Percentiles rank a stretch among this genome's conserved stretches.
Evolutionary conservation across 2,329 filamentous ascomycete genomes (phyloP).

Genomic region (Ascochyta koolunga): DNA sequence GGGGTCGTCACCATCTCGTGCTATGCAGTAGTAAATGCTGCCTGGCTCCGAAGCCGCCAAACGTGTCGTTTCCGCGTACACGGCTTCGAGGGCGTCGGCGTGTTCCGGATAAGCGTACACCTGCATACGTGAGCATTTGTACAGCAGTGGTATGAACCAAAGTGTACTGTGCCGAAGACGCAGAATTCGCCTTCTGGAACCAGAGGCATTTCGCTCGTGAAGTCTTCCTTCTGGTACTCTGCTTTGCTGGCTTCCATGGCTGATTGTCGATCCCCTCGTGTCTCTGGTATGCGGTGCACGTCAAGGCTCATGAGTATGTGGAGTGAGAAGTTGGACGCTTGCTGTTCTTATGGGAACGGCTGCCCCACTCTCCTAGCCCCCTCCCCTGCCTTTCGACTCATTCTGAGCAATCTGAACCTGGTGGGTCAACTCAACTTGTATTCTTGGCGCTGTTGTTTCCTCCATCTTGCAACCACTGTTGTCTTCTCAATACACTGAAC

Average conservation of each 20-base stretch:
- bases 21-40: conserved; percentile 12
- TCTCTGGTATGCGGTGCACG: neutral
- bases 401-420: conserved; percentile 1
- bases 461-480: too few relatives aligned
- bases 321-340: neutral
- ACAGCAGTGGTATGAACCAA: too few relatives aligned
- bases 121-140: neutral
- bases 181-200: conserved; percentile 14
- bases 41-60: conserved; percentile 9
- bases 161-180: conserved; percentile 13
- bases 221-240: conserved; percentile 5
- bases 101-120: conserved; percentile 11
- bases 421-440: too few relatives aligned
- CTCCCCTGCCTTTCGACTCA: conserved; percentile 6
- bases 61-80: conserved; percentile 11
- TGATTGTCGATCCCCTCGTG: neutral
- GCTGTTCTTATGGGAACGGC: neutral
- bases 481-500: too few relatives aligned
- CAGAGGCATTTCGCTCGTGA: neutral
- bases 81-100: conserved; percentile 11
- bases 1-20: conserved; percentile 6
- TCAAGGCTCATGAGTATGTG: neutral
- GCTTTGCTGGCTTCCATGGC: conserved; percentile 8
- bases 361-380: conserved; percentile 6
- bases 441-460: too few relatives aligned